These are phyloP conservation scores for Rachicladosporium sp. DNA, from an alignment of 2,329 filamentous ascomycete species.

Conservation along the genomic window DNA sequence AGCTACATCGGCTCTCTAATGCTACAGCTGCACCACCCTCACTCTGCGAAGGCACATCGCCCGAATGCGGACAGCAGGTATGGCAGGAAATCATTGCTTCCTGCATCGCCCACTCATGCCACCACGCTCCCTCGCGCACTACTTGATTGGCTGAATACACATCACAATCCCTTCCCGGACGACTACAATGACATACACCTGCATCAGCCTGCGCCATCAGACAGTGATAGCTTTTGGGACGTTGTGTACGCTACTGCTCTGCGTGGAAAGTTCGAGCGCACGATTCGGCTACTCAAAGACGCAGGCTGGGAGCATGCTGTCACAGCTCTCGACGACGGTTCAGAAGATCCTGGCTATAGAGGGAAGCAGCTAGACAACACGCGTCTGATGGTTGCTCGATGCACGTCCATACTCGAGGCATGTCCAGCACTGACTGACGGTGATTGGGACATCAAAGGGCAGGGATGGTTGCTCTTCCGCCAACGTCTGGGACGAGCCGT, in stretches of 20 bases:
- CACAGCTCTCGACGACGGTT: constrained; percentile 45
- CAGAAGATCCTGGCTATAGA: constrained; percentile 55
- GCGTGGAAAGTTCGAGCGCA: constrained; percentile 59
- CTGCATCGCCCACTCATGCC: constrained; percentile 5
- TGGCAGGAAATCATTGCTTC: background rate
- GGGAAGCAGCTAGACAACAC: constrained; percentile 69
- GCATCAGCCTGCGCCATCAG: constrained; percentile 59
- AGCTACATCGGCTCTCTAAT: constrained; percentile 66
- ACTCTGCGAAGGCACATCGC: constrained; percentile 18
- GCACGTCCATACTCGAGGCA: constrained; percentile 55
- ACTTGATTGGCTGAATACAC: constrained; percentile 67
- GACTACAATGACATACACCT: constrained; percentile 54
- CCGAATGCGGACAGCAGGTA: constrained; percentile 4
- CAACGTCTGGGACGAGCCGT: constrained; percentile 58
- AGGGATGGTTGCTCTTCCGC: constrained; percentile 75
- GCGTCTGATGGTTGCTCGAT: constrained; percentile 55
- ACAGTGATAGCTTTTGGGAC: constrained; percentile 74
- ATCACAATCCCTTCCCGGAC: constrained; percentile 59
- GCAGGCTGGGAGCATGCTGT: constrained; percentile 70
- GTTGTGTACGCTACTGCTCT: constrained; percentile 61
- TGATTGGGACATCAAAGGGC: constrained; percentile 73
- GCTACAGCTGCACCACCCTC: constrained; percentile 65
- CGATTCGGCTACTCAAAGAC: constrained; percentile 54
- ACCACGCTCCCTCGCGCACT: constrained; percentile 61
- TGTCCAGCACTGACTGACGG: constrained; percentile 55